Base-by-base conservation (phyloP, 495 filamentous ascomycete genomes). In the Penicillium atrosanguineum region DNA sequence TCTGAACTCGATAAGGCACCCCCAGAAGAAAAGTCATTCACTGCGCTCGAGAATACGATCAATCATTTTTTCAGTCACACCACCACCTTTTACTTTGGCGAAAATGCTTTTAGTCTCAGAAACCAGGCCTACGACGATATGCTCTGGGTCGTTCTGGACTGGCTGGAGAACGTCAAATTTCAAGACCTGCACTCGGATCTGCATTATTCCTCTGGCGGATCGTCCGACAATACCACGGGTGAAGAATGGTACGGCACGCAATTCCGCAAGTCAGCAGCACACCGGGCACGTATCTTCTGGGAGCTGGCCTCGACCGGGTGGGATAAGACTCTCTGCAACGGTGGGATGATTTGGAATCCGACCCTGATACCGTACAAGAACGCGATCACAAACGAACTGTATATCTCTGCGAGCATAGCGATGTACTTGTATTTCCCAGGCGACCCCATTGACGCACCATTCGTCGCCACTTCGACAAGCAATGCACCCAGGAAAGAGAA, bases 351-450 rank as follows among this genome's bases (percentile, higher is more conserved):
- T 45, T 98, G 94, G 94, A 94, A 85, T 44, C 94, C 90, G 6
- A 79, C 83, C 45, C 71, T 95, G 38, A 69, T 73, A 19, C 91
- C 93, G 0, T 97, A 98, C 71, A 98, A 97, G 68, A 98, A 98
- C 62, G 91, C 94, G 50, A 93, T 98, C 57, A 98, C 94, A 28
- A 98, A 98, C 64, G 85, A 97, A 64, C 79, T 97, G 8, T 97
- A 77, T 63, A 89, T 97, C 48, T 75, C 91, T 0, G 90, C 89
- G 1, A 91, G 86, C 44, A 81, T 95, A 42, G 80, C 76, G 19
- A 97, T 98, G 94, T 98, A 95, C 65, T 80, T 95, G 4, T 81
- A 94, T 65, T 94, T 90, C 64, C 90, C 91, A 0, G 91, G 91
- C 3, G 91, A 95, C 54, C 54, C 71, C 16, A 90, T 88, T 52